phyloP scores from a whole-genome alignment of 2,329 filamentous ascomycete species.

The Acrocalymma vagum region DNA sequence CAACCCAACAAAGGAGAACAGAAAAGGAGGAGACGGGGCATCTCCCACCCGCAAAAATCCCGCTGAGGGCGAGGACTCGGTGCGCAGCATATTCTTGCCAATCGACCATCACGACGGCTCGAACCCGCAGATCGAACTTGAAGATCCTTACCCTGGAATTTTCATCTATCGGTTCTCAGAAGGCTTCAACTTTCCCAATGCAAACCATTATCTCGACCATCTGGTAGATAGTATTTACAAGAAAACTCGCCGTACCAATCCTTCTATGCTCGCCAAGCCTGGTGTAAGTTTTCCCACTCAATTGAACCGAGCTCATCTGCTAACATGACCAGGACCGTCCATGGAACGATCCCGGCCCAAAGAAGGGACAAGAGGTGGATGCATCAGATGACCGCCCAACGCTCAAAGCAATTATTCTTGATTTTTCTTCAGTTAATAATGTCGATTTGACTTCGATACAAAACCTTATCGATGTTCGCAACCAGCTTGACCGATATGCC shows the following conservation, averaged over 20 bases:
- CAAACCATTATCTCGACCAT: constrained; percentile 85
- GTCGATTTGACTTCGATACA: constrained; percentile 94
- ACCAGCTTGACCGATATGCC: constrained; percentile 88
- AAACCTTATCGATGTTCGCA: constrained; percentile 90
- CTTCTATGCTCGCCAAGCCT: constrained; percentile 65
- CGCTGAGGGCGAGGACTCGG: constrained; percentile 11
- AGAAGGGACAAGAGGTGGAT: constrained; percentile 60
- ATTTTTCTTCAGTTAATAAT: constrained; percentile 93
- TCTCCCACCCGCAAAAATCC: constrained; percentile 64
- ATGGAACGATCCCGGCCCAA: constrained; percentile 92
- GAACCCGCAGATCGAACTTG: constrained; percentile 82
- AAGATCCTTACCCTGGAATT: constrained; percentile 86
- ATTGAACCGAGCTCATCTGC: not conserved
- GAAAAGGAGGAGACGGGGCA: too few relatives aligned
- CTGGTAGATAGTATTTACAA: constrained; percentile 54
- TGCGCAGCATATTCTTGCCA: constrained; percentile 64
- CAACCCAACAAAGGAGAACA: too few relatives aligned
- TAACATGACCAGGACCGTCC: constrained; percentile 70
- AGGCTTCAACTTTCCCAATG: constrained; percentile 96
- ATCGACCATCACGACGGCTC: constrained; percentile 88
- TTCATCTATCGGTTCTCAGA: constrained; percentile 97
- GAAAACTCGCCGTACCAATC: constrained; percentile 79
- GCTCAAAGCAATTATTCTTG: constrained; percentile 89
- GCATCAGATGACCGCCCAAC: constrained; percentile 66
- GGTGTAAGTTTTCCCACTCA: constrained; percentile 38